A percentile compares a stretch with the other conserved stretches of the same genome.
phyloP scores from a whole-genome alignment of 768 basidiomycete genomes.

The Russula emetica region DNA sequence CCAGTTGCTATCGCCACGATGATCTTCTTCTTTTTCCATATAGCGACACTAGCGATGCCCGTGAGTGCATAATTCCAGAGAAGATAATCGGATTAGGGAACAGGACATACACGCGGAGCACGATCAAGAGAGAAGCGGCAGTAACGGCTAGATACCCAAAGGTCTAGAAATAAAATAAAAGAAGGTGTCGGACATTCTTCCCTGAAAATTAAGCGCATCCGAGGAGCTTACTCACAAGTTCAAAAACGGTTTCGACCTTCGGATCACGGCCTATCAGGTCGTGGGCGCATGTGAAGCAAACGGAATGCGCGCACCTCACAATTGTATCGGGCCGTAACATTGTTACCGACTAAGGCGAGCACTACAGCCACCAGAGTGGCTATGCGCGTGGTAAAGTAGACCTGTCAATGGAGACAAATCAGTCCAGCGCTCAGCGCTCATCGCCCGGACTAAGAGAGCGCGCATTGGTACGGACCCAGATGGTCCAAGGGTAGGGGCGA shows the following conservation, averaged over 20 bases:
- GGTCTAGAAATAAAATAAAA: background rate
- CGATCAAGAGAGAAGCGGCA: background rate
- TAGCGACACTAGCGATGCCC: background rate
- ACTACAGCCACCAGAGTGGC: background rate
- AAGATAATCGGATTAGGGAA: background rate
- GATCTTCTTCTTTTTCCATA: background rate
- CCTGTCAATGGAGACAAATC: background rate
- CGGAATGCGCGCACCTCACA: background rate
- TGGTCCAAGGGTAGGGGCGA: background rate
- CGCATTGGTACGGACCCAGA: background rate
- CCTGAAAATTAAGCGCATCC: background rate
- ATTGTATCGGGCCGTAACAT: background rate
- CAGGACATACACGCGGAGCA: slow-evolving; percentile 1
- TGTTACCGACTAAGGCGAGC: background rate
- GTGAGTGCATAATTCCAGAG: background rate
- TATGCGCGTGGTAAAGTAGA: background rate
- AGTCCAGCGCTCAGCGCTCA: too few relatives aligned
- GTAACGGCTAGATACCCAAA: background rate
- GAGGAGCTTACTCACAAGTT: background rate
- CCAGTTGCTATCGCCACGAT: background rate
- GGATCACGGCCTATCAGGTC: background rate
- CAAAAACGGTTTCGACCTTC: background rate
- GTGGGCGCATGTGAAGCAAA: background rate
- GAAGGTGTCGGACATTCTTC: background rate
- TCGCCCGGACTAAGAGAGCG: too few relatives aligned